Conservation (phyloP, 2,329 filamentous ascomycete species). For the Fusarium sp. region DNA sequence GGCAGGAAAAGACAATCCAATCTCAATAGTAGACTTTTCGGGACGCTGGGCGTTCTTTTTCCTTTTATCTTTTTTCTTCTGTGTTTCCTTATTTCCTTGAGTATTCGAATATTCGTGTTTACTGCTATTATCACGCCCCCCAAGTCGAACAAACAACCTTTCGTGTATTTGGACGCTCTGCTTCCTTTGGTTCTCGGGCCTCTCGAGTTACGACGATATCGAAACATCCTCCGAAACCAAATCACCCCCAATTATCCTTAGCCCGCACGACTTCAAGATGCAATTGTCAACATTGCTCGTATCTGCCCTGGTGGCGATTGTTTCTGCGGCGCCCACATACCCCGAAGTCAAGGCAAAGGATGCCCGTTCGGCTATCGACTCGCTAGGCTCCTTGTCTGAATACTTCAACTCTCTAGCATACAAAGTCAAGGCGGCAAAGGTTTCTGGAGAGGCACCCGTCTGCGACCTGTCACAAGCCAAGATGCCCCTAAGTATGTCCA, state of each 20-base stretch:
- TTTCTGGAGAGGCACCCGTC: conserved; percentile 51
- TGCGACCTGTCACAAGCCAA: conserved; percentile 64
- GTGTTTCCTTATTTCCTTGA: conserved; percentile 40
- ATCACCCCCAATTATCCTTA: background rate
- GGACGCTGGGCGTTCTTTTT: conserved; percentile 37
- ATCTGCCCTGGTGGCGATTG: conserved; percentile 55
- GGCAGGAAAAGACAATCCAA: conserved; percentile 33
- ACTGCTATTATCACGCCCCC: conserved; percentile 8
- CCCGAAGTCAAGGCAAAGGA: conserved; percentile 49
- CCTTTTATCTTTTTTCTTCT: conserved; percentile 28
- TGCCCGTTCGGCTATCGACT: conserved; percentile 49
- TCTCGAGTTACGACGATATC: conserved; percentile 24
- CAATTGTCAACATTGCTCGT: conserved; percentile 57
- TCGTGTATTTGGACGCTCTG: conserved; percentile 16
- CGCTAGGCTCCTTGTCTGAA: conserved; percentile 59
- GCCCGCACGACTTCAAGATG: conserved; percentile 53
- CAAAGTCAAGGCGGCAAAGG: conserved; percentile 60
- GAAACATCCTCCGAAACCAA: conserved; percentile 10
- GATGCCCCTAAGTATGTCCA: conserved; percentile 58
- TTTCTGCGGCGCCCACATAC: conserved; percentile 57
- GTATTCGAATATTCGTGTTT: conserved; percentile 21
- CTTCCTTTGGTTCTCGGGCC: conserved; percentile 19
- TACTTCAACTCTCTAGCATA: conserved; percentile 68
- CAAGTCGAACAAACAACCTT: conserved; percentile 18
- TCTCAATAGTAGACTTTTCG: conserved; percentile 28